These are phyloP conservation scores for Oidiodendron maius DNA, from an alignment of 495 filamentous ascomycete species.

Conservation along the genomic window DNA sequence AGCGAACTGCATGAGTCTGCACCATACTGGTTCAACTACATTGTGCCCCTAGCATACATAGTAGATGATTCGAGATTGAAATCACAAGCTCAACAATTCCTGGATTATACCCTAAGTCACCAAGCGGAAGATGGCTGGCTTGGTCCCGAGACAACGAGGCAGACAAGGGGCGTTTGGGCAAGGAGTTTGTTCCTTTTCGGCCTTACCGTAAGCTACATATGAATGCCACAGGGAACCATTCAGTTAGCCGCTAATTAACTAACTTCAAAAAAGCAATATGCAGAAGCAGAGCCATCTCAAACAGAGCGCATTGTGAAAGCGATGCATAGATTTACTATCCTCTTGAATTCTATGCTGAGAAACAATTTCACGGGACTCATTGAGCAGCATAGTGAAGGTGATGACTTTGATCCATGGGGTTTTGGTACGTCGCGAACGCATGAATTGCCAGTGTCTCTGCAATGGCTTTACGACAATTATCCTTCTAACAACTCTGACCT, in stretches of 20 bases:
- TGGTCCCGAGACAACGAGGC: constrained; percentile 44
- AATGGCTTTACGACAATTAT: constrained; percentile 46
- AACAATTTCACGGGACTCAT: constrained; percentile 45
- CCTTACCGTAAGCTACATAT: neutral
- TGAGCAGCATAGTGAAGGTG: constrained; percentile 30
- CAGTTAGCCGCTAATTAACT: too few species aligned
- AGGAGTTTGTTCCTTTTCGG: constrained; percentile 39
- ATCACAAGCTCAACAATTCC: constrained; percentile 40
- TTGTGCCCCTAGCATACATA: constrained; percentile 58
- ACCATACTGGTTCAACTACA: constrained; percentile 62
- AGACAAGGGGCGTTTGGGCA: constrained; percentile 47
- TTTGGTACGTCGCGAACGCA: constrained; percentile 44
- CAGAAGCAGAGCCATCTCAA: constrained; percentile 38
- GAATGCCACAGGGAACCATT: too few species aligned
- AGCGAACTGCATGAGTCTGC: constrained; percentile 51
- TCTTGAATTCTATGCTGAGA: constrained; percentile 42
- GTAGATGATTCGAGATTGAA: constrained; percentile 50
- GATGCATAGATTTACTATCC: constrained; percentile 30
- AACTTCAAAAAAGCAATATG: constrained; percentile 31
- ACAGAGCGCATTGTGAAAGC: constrained; percentile 27
- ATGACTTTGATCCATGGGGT: constrained; percentile 29
- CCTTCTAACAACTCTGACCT: neutral
- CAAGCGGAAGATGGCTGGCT: constrained; percentile 57
- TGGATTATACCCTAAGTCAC: constrained; percentile 44
- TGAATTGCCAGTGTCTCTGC: constrained; percentile 46